Conservation (phyloP, 192 early-diverging fungal species). For the Backusella westeae region DNA sequence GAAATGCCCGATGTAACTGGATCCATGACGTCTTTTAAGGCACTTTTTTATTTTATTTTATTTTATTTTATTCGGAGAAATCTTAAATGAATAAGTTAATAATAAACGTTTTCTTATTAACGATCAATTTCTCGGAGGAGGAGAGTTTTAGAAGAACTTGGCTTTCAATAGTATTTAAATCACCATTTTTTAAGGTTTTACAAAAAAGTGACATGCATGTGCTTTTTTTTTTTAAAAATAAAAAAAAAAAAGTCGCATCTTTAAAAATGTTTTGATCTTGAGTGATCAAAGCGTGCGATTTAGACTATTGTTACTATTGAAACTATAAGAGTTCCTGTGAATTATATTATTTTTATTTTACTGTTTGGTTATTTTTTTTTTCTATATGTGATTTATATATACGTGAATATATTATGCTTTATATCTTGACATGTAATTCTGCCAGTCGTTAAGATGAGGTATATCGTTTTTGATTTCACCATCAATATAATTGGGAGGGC, state of each 20-base stretch:
- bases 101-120: neutral
- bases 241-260: neutral
- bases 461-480: conserved; percentile 5
- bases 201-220: neutral
- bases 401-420: neutral
- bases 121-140: neutral
- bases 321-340: neutral
- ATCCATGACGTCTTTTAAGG: neutral
- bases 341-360: neutral
- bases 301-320: neutral
- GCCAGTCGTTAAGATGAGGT: neutral
- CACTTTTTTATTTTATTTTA: neutral
- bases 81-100: neutral
- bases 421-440: neutral
- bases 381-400: neutral
- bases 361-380: neutral
- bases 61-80: neutral
- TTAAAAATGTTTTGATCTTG: neutral
- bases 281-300: neutral
- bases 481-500: conserved; percentile 8
- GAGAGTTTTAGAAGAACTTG: neutral
- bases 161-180: too few relatives aligned
- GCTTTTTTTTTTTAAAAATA: too few relatives aligned
- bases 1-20: neutral
- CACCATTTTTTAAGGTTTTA: neutral